A percentile compares a stretch with the other conserved stretches of the same genome.
Evolutionary conservation across 2,329 filamentous ascomycete species (phyloP).

Genomic region (Exophiala sp.): DNA sequence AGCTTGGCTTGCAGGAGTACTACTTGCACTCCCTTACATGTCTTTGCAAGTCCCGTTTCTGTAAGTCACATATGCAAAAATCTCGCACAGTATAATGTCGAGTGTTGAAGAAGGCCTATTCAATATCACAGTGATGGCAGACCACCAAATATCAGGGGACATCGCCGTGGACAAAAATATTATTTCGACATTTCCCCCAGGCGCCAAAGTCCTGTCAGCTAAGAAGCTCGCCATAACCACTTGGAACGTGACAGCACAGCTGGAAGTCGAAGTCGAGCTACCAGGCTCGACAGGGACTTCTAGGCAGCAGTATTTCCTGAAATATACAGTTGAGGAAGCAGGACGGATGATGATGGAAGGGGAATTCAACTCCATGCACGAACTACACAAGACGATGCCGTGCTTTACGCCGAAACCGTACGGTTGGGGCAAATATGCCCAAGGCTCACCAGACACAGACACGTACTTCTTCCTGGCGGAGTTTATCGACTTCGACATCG

Average conservation of each 20-base stretch:
- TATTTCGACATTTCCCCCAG: constrained; percentile 3
- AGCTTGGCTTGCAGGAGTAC: too few species aligned
- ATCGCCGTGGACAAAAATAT: constrained; percentile 8
- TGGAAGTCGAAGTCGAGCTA: constrained; percentile 7
- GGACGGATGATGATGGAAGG: constrained; percentile 29
- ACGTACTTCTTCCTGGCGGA: constrained; percentile 33
- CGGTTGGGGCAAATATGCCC: constrained; percentile 28
- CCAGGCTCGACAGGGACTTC: neutral
- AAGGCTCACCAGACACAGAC: constrained; percentile 12
- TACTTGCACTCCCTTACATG: too few species aligned
- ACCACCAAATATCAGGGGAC: neutral
- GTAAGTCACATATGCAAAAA: too few species aligned
- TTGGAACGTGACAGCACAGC: constrained; percentile 10
- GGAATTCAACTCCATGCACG: constrained; percentile 33
- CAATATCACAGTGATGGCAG: neutral
- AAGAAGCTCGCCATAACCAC: neutral
- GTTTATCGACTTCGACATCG: constrained; percentile 33
- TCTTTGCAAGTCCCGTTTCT: too few species aligned
- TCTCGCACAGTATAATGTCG: too few species aligned
- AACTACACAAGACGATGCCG: constrained; percentile 30
- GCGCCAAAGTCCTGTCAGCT: constrained; percentile 7
- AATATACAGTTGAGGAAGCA: constrained; percentile 9
- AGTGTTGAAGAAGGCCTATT: too few species aligned
- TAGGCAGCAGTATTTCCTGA: constrained; percentile 19
- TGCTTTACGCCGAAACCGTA: constrained; percentile 32